Base-by-base conservation (phyloP, 2,329 filamentous ascomycete species). In the Diaporthe humulicola region DNA sequence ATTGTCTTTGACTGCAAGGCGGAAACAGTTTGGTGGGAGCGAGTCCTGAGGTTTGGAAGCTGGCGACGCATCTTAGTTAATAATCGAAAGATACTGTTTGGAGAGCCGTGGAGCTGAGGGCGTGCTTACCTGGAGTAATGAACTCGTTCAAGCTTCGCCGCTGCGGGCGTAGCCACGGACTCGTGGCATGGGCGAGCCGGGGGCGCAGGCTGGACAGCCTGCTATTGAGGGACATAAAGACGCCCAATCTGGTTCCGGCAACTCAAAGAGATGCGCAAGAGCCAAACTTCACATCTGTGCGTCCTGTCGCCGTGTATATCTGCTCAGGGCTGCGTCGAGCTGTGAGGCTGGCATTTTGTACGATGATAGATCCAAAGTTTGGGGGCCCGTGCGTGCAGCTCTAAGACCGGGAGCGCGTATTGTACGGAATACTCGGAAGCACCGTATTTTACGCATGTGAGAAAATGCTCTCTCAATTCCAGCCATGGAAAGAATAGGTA, bases 1-100 rank as follows among this genome's bases (percentile, higher is more conserved):
- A 81, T 95, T 96, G 84, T 96, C 94, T 81, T 96, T 96, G 71
- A 95, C 86, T 6, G 92, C 91, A 70, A 94, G 85, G 42, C 81
- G 83, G 76, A 89, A 87, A 15, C 52, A 36, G 60, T 48, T 19
- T 14, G 71, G 71, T 9, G 64, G 50, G 15, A 14, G 40, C 19
- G 58, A 33, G 3, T 17, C 8, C 8, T 25, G 15, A 6, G 38
- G 3, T 4, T 30, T 17, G 52, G 71, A 15, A 38, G 50, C 69
- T 74, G n/a, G 33, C 19, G n/a, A 15, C 1, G 7, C 14, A 15
- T 38, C 5, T 40, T 9, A 3, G 2, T 60, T 6, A 52, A 17
- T 22, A 3, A 30, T 19, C 10, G 25, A 7, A 45, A 6, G 14
- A 30, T 8, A 28, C 25, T 12, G 10, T 45, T 14, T 28, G 25